Evolutionary conservation across 345 rosid species (phyloP), one percentile per base, ranked within the genome.

Genomic region (Salix arbutifolia): DNA sequence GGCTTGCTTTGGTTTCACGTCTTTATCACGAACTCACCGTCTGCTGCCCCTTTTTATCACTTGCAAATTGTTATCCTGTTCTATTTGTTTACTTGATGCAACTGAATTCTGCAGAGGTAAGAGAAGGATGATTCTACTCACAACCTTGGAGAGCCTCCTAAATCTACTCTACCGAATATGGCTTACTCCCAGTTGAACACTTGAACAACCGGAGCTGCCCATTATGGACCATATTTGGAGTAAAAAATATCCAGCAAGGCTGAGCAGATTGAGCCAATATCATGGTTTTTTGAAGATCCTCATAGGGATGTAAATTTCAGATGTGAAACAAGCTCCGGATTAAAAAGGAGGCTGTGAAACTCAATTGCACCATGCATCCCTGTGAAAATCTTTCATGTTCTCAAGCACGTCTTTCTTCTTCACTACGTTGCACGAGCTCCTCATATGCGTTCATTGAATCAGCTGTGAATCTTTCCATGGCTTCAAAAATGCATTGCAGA

Each of bases 401-500:
- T 72, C 69, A 79, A 61, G 89, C 85, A 65, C 75, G 73, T 69
- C 61, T 85, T 84, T 90, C 91, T 85, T 94, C 97, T 80, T 90
- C 88, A 28, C 84, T 79, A 14, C 97, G 98, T 66, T 78, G 83
- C 85, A 90, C 80, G 40, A 96, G 97, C 81, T 90, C 99, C 80
- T 87, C 97, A 8, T 92, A 96, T 68, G 85, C 92, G 77, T 86
- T 87, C 84, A 83, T 8, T 8, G 93, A 92, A 46, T 90, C 91
- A 8, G 84, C 89, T 48, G 83, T 79, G 84, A 94, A 96, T 79
- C 83, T 91, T 86, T 94, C 97, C 97, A 96, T 87, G 46, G 98
- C 97, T 83, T 90, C 96, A 44, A 94, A 94, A 70, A 92, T 89
- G 56, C 84, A 76, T 72, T 82, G 94, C 76, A 96, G 82, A 71